phyloP scores from a whole-genome alignment of 495 filamentous ascomycete genomes.

The Geopyxis carbonaria region DNA sequence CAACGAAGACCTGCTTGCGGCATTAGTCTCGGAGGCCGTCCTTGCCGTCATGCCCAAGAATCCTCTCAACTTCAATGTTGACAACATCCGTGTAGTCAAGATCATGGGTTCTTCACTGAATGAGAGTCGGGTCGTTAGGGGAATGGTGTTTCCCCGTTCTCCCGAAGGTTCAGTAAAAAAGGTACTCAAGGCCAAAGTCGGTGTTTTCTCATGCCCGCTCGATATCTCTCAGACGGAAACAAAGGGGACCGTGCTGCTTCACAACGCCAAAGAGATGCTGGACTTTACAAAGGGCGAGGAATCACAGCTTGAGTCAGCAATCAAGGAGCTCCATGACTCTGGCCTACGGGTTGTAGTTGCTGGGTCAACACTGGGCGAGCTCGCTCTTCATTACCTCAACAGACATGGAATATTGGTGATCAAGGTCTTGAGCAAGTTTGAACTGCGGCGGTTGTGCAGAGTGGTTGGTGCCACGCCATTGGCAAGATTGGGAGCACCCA shows the following conservation, averaged over 20 bases:
- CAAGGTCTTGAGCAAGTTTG: conserved; percentile 97
- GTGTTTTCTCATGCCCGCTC: conserved; percentile 88
- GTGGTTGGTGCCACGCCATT: conserved; percentile 93
- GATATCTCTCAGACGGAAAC: conserved; percentile 95
- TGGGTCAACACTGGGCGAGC: conserved; percentile 79
- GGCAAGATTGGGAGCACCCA: conserved; percentile 86
- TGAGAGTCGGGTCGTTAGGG: conserved; percentile 86
- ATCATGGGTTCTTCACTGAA: conserved; percentile 95
- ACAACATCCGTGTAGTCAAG: conserved; percentile 98
- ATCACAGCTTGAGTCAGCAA: conserved; percentile 64
- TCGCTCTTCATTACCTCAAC: conserved; percentile 95
- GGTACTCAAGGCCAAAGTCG: conserved; percentile 83
- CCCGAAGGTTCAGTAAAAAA: conserved; percentile 83
- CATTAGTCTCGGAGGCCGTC: conserved; percentile 81
- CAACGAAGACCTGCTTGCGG: conserved; percentile 69
- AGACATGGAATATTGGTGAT: conserved; percentile 88
- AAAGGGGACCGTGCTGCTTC: conserved; percentile 96
- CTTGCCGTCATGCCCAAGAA: conserved; percentile 92
- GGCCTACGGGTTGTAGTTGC: conserved; percentile 83
- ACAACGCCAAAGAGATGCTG: conserved; percentile 96
- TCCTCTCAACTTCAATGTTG: conserved; percentile 96
- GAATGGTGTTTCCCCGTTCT: conserved; percentile 94
- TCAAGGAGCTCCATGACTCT: conserved; percentile 92
- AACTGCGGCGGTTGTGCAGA: conserved; percentile 79
- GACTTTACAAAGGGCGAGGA: conserved; percentile 98